Conservation (phyloP, 306 rosid genomes). For the Cicer cuneatum region DNA sequence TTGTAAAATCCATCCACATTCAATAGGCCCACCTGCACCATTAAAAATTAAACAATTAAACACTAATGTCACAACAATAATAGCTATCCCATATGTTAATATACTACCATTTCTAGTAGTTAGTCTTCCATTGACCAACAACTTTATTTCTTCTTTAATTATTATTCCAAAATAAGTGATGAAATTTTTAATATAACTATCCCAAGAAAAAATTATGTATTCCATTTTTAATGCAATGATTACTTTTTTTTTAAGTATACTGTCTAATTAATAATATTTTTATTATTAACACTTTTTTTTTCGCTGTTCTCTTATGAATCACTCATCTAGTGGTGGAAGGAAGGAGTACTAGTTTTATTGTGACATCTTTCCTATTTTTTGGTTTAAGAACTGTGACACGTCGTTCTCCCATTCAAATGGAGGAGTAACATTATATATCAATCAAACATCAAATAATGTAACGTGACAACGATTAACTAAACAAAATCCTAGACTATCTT, state of each 20-base stretch:
- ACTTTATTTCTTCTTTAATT: constrained; percentile 39
- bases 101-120: neutral
- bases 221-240: too few relatives aligned
- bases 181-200: too few relatives aligned
- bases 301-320: too few relatives aligned
- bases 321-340: too few relatives aligned
- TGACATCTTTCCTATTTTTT: constrained; percentile 9
- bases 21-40: constrained; percentile 90
- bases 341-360: neutral
- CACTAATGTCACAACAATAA: constrained; percentile 31
- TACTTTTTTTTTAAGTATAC: too few relatives aligned
- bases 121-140: constrained; percentile 57
- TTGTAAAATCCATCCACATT: constrained; percentile 98
- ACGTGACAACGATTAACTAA: constrained; percentile 55
- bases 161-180: too few relatives aligned
- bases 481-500: constrained; percentile 50
- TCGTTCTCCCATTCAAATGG: constrained; percentile 77
- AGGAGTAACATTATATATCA: constrained; percentile 55
- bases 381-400: neutral
- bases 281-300: too few relatives aligned
- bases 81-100: neutral
- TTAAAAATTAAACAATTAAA: constrained; percentile 16
- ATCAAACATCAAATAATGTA: constrained; percentile 49
- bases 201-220: too few relatives aligned
- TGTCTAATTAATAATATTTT: too few relatives aligned